phyloP scores from a whole-genome alignment of 345 rosid genomes.

The Eucalyptus curtisii region DNA sequence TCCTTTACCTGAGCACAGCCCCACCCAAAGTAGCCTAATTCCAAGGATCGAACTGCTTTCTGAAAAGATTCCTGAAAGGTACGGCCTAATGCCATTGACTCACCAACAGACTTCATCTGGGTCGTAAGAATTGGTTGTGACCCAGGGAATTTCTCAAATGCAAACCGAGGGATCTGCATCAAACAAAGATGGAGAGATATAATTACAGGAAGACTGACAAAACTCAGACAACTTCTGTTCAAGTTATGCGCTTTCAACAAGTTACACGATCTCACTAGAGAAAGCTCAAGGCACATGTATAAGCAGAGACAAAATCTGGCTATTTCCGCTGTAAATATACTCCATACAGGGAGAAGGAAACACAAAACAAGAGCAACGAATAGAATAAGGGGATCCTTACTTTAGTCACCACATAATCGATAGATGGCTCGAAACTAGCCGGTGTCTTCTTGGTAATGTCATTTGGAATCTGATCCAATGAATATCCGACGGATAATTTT shows the following conservation, averaged over 20 bases:
- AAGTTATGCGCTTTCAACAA: neutral
- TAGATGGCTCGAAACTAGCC: conserved; percentile 97
- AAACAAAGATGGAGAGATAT: neutral
- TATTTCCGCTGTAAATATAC: neutral
- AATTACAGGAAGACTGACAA: neutral
- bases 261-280: neutral
- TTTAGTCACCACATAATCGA: conserved; percentile 96
- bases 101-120: conserved; percentile 98
- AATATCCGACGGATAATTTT: conserved; percentile 84
- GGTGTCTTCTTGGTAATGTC: conserved; percentile 98
- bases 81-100: conserved; percentile 88
- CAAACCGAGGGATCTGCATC: conserved; percentile 89
- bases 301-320: neutral
- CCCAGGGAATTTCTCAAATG: conserved; percentile 98
- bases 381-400: conserved; percentile 9
- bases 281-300: neutral
- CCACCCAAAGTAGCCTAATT: conserved; percentile 85
- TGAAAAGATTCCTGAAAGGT: conserved; percentile 97
- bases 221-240: neutral
- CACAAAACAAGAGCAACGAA: neutral
- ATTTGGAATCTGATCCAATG: conserved; percentile 95
- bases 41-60: conserved; percentile 84
- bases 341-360: neutral
- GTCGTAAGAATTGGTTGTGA: conserved; percentile 83
- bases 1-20: conserved; percentile 73